Conservation (phyloP, 495 filamentous ascomycete species). For the Halenospora varia region DNA sequence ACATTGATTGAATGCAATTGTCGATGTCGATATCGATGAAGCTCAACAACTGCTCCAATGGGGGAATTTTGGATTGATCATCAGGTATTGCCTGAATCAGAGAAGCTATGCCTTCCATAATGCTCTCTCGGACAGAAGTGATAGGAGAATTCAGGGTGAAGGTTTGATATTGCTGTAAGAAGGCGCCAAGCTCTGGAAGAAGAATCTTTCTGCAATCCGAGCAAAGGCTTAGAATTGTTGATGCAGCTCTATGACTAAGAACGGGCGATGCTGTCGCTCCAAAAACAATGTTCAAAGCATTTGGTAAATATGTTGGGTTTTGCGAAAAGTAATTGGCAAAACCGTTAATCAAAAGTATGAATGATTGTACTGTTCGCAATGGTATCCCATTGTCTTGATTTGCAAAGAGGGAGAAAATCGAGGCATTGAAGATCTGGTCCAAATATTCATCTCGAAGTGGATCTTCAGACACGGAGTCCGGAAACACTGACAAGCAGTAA, state of each 20-base stretch:
- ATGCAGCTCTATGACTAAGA: slow-evolving; percentile 69
- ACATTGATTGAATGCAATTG: slow-evolving; percentile 27
- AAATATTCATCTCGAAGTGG: slow-evolving; percentile 62
- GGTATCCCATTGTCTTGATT: slow-evolving; percentile 53
- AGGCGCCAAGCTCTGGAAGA: slow-evolving; percentile 64
- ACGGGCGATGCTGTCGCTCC: slow-evolving; percentile 61
- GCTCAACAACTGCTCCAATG: slow-evolving; percentile 59
- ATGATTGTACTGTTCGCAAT: slow-evolving; percentile 68
- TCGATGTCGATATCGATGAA: slow-evolving; percentile 63
- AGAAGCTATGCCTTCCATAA: slow-evolving; percentile 77
- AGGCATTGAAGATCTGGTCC: slow-evolving; percentile 61
- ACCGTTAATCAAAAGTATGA: slow-evolving; percentile 70
- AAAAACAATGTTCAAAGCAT: slow-evolving; percentile 80
- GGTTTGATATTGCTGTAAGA: slow-evolving; percentile 69
- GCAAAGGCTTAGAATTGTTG: slow-evolving; percentile 75
- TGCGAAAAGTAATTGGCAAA: slow-evolving; percentile 82
- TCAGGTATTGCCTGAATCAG: slow-evolving; percentile 74
- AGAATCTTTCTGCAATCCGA: slow-evolving; percentile 72
- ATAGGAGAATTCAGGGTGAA: slow-evolving; percentile 56
- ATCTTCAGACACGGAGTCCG: slow-evolving; percentile 70
- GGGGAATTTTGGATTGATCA: slow-evolving; percentile 56
- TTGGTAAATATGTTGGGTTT: slow-evolving; percentile 61
- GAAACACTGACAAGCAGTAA: slow-evolving; percentile 72
- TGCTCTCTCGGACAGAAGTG: slow-evolving; percentile 70
- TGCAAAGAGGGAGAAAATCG: slow-evolving; percentile 57